A percentile compares a stretch with the other conserved stretches of the same genome.
Evolutionary conservation across 2,329 filamentous ascomycete species (phyloP).

Genomic region (Colletotrichum sp.): DNA sequence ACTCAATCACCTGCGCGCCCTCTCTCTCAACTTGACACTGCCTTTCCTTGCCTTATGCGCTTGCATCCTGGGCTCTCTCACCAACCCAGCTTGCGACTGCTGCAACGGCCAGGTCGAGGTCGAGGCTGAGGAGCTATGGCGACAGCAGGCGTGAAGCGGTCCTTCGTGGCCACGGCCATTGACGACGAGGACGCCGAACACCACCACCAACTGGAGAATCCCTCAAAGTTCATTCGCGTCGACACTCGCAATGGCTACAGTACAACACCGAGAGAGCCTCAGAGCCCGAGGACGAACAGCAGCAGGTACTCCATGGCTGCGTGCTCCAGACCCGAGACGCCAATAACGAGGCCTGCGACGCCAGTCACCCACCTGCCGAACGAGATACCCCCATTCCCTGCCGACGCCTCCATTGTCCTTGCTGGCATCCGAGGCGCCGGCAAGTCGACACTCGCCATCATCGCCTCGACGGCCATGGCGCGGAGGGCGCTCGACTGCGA

Average conservation of each 20-base stretch:
- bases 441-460: slow-evolving; percentile 77
- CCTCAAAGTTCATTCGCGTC: slow-evolving; percentile 8
- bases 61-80: background rate
- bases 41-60: background rate
- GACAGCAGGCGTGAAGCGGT: slow-evolving; percentile 46
- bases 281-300: slow-evolving; percentile 18
- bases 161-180: slow-evolving; percentile 37
- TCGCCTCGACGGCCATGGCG: slow-evolving; percentile 73
- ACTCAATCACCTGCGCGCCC: background rate
- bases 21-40: background rate
- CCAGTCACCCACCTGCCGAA: slow-evolving; percentile 8
- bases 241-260: slow-evolving; percentile 7
- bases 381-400: slow-evolving; percentile 18
- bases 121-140: slow-evolving; percentile 19
- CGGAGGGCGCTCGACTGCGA: slow-evolving; percentile 74
- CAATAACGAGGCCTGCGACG: slow-evolving; percentile 8
- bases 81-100: background rate
- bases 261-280: slow-evolving; percentile 4
- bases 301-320: slow-evolving; percentile 11
- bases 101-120: background rate
- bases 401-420: slow-evolving; percentile 73
- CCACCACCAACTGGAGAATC: slow-evolving; percentile 20
- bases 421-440: slow-evolving; percentile 76
- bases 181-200: slow-evolving; percentile 29
- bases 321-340: slow-evolving; percentile 10